Base-by-base conservation (phyloP, 257 asterid species). In the Lavandula angustifolia region DNA sequence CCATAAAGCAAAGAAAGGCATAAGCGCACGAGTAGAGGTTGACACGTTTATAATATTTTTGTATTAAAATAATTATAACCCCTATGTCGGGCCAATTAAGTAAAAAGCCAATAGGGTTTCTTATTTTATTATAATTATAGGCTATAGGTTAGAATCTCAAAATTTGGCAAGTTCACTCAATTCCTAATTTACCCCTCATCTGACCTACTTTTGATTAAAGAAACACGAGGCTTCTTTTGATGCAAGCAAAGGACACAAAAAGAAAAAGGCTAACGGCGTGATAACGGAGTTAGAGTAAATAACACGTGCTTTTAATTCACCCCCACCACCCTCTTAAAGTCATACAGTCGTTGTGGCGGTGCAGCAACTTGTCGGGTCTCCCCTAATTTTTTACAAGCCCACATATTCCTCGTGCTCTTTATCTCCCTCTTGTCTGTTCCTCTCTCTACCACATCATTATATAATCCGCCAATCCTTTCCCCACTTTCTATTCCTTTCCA, bases 381-480 rank as follows among this genome's bases (percentile, higher is more conserved):
- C 10, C 63, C 9, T 34, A 13, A 17, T n/a, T 61, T 58, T 53
- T 3, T 17, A 13, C 52, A 3, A 58, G 35, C 67, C 73, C 92
- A 89, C 79, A 60, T 50, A 71, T 68, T 80, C 86, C 89, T 79
- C 90, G 90, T 89, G 92, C 80, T 34, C 34, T 59, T 29, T 57
- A 18, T 13, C 27, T 27, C 57, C 58, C 27, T 44, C 40, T 6
- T 17, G 13, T 13, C 43, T 65, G 35, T 53, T 35, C 42, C 22
- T 65, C n/a, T 40, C 31, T 40, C 43, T 48, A 38, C 22, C 2
- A 53, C 6, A 17, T 34, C 37, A 58, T 40, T 71, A 67, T 62
- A 72, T 47, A 76, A 49, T 27, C 66, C 70, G 18, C 60, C 58
- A 12, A 27, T 6, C 62, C 10, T 17, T 48, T 9, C 69, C 54